Base-by-base conservation (phyloP, 2,329 filamentous ascomycete genomes). In the Beauveria pseudobassiana region DNA sequence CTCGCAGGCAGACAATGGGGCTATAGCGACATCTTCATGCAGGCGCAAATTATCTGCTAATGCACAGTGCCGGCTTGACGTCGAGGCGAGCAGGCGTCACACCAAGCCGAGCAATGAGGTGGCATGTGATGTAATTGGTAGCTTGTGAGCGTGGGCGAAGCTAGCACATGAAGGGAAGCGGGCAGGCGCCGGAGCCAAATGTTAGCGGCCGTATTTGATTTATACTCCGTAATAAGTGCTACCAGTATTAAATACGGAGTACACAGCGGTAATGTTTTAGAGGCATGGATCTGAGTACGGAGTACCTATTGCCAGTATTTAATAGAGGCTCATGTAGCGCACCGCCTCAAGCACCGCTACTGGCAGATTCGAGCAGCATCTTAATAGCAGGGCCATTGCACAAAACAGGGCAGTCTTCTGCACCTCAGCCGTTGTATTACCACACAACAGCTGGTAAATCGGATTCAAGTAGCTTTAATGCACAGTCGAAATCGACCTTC, bases 51-150 rank as follows among this genome's bases (percentile, higher is more conserved):
- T 18, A 40, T 54, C 5, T 48, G 40, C 26, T 28, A 26, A n/a
- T n/a, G 38, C 52, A 48, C 43, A 53, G 52, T 38, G 38, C 43
- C 20, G 26, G 34, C 45, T 45, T 43, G 45, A 57, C 16, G 24
- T 49, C 34, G 52, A 56, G 59, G 51, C 45, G 51, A 49, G 57
- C 20, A 22, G 34, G 43, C 9, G 43, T 56, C 38, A 51, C 56
- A 61, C 38, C 57, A 48, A 40, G 57, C 46, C 45, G 52, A 51
- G 48, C 28, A 30, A 30, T 40, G 28, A 45, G 34, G 62, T 57
- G 62, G 65, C 65, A 67, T 67, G 65, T 67, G 65, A 67, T 65
- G 65, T 65, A 67, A 66, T 66, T 61, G 55, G 30, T 16, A 42
- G 58, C 50, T 54, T n/a, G 40, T 48, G 50, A 59, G 45, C 18